Evolutionary conservation across 2,329 filamentous ascomycete genomes (phyloP), one percentile per base, ranked within the genome.

Genomic region (Dichotomopilus funicola): DNA sequence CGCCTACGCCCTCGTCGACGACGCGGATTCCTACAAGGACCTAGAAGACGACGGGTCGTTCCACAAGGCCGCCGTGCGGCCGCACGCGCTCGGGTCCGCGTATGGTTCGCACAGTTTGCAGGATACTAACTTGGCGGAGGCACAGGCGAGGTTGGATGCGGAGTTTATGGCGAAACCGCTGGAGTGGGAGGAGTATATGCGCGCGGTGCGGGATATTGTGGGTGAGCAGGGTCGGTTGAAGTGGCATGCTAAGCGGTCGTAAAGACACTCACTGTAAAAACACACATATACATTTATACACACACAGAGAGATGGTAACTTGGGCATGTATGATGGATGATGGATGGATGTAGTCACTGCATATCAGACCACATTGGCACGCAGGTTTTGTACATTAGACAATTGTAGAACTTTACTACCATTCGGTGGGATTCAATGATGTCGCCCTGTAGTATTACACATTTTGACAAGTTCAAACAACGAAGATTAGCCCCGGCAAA

Each of bases 211-310:
- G 2, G 38, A 19, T 37, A 54, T 59, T 19, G 44, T 54, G 1
- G 36, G 54, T 11, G 57, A 54, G 44, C 19, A 10, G 7, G 54
- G 51, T 9, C 19, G 31, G n/a, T 27, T 59, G n/a, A 59, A 51
- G 33, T 59, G 57, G 57, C 54, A 59, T 31, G 43, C 51, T 11
- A 53, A 51, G 40, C 33, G 37, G 42, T 46, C 40, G n/a, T 53
- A 38, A 19, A 33, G 12, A 33, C 19, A 35, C 11, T 31, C 41
- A 10, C 12, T 27, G 35, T 5, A 50, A 3, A 35, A 51, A 46
- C 53, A 53, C 27, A 46, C 6, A 42, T 27, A 27, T 27, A 27
- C 19, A 27, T 27, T 27, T 27, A 27, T 27, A 27, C 19, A 27
- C 19, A 27, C 19, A 27, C 19, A 27, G 19, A 27, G 19, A 27